Percentiles rank a stretch among this genome's conserved stretches.
Conservation (phyloP, 805 yeast species). For the Barnettozyma pratensis region DNA sequence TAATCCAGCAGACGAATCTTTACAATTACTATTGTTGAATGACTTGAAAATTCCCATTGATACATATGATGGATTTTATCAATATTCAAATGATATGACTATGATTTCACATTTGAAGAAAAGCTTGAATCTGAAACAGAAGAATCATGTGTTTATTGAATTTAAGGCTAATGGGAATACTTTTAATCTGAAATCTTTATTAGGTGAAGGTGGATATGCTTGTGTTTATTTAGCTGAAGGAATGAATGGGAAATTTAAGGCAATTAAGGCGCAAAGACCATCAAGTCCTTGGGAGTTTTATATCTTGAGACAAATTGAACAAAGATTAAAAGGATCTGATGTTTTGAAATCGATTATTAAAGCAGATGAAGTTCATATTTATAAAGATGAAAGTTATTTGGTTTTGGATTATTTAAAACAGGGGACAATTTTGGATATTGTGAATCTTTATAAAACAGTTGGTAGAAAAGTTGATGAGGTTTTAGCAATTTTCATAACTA, state of each 20-base stretch:
- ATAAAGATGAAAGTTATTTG: constrained; percentile 25
- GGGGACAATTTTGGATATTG: constrained; percentile 70
- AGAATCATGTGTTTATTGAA: constrained; percentile 37
- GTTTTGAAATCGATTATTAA: constrained; percentile 39
- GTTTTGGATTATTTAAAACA: constrained; percentile 33
- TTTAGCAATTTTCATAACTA: constrained; percentile 55
- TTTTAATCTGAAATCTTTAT: constrained; percentile 44
- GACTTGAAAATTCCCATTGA: constrained; percentile 33
- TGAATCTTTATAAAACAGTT: constrained; percentile 41
- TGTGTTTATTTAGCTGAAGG: constrained; percentile 68
- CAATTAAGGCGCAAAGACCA: constrained; percentile 71
- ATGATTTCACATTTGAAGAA: constrained; percentile 30
- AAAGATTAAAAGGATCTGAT: constrained; percentile 27
- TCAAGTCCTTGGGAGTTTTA: constrained; percentile 79
- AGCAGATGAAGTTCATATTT: constrained; percentile 45
- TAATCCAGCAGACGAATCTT: constrained; percentile 42
- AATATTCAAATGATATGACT: constrained; percentile 29
- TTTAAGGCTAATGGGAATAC: constrained; percentile 38
- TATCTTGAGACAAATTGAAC: constrained; percentile 53
- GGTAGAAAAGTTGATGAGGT: constrained; percentile 49
- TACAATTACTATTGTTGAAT: constrained; percentile 35
- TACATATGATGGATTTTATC: constrained; percentile 27
- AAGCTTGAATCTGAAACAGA: constrained; percentile 29
- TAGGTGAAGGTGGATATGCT: constrained; percentile 83
- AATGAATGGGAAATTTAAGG: constrained; percentile 48